These are phyloP conservation scores for Komagataella mondaviorum DNA, from an alignment of 805 yeast species.

Conservation along the genomic window DNA sequence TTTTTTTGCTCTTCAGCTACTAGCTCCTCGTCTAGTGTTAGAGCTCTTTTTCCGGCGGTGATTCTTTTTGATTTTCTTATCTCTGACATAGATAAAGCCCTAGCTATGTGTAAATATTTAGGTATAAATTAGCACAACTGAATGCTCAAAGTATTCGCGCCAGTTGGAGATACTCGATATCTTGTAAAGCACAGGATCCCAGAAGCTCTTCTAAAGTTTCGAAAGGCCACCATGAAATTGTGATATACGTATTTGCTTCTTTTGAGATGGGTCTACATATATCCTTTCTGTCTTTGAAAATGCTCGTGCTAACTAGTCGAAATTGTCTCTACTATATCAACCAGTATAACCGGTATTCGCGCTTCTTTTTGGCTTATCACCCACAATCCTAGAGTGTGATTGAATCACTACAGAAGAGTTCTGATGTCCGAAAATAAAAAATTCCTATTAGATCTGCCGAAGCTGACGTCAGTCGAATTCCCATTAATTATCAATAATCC, in stretches of 20 bases:
- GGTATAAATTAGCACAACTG: neutral
- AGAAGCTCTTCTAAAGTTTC: neutral
- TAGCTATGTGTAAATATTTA: neutral
- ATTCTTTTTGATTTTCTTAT: conserved; percentile 2
- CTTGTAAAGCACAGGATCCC: neutral
- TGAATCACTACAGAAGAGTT: neutral
- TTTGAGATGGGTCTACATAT: too few species aligned
- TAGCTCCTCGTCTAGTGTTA: neutral
- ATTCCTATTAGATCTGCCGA: conserved; percentile 59
- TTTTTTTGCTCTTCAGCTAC: conserved; percentile 3
- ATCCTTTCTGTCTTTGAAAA: neutral
- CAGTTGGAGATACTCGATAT: neutral
- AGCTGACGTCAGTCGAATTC: conserved; percentile 61
- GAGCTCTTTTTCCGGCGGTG: conserved; percentile 2
- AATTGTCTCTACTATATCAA: neutral
- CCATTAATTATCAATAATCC: conserved; percentile 60
- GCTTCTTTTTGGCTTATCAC: neutral
- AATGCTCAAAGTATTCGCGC: neutral
- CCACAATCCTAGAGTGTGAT: neutral
- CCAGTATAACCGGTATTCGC: neutral
- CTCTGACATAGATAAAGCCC: neutral
- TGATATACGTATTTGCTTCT: neutral
- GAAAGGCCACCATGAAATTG: neutral
- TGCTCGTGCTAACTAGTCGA: neutral
- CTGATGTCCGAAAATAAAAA: conserved; percentile 15